phyloP scores from a whole-genome alignment of 495 filamentous ascomycete genomes.

The Parachaetomium inaequale region DNA sequence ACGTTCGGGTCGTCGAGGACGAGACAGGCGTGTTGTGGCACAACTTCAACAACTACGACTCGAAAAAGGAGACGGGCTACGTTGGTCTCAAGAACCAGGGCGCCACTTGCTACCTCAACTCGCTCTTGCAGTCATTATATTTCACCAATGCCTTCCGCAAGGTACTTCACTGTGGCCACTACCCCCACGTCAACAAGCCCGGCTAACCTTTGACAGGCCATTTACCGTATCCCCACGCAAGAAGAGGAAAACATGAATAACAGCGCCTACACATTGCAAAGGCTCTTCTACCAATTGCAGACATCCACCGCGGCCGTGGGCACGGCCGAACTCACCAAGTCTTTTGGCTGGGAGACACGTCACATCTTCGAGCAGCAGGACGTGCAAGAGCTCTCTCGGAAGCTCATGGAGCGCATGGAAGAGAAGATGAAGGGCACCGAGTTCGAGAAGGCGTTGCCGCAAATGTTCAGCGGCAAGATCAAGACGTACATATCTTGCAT shows the following conservation, averaged over 20 bases:
- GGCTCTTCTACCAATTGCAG: constrained; percentile 92
- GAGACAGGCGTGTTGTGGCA: constrained; percentile 99
- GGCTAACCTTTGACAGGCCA: constrained; percentile 56
- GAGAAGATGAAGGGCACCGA: constrained; percentile 96
- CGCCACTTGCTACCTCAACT: constrained; percentile 98
- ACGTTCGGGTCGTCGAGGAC: constrained; percentile 90
- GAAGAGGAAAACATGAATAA: constrained; percentile 74
- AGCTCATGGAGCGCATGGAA: constrained; percentile 95
- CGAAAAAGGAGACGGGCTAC: constrained; percentile 96
- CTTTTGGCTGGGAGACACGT: constrained; percentile 96
- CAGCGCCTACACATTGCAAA: constrained; percentile 89
- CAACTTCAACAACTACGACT: constrained; percentile 97
- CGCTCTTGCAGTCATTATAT: constrained; percentile 90
- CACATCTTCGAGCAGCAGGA: constrained; percentile 99
- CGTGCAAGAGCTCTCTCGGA: constrained; percentile 92
- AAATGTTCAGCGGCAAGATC: constrained; percentile 92
- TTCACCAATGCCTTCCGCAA: constrained; percentile 97
- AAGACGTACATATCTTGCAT: constrained; percentile 99
- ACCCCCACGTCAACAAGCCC: too few relatives aligned
- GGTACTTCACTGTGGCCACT: constrained; percentile 42
- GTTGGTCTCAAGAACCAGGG: constrained; percentile 97
- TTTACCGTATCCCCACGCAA: constrained; percentile 92
- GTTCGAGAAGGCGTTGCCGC: constrained; percentile 84
- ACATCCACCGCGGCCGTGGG: constrained; percentile 75
- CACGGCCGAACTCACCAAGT: constrained; percentile 87